Percentiles rank a stretch among this genome's conserved stretches.
Evolutionary conservation across 768 basidiomycete species (phyloP).

Genomic region (Calocybe gangraenosa): DNA sequence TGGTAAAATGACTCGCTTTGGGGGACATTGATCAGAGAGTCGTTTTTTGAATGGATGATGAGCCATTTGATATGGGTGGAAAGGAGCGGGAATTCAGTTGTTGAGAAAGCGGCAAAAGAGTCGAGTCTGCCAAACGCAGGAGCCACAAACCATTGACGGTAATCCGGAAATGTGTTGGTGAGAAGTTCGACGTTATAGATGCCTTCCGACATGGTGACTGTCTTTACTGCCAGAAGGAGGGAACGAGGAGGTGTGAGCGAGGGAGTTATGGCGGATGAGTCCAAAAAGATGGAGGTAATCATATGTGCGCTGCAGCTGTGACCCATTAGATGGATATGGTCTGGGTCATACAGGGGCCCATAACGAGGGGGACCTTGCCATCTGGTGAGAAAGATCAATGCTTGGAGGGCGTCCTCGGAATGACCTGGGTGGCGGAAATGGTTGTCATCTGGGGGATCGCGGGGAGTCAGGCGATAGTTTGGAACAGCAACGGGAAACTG

Average conservation of each 20-base stretch:
- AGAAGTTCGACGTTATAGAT: conserved; percentile 73
- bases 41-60: conserved; percentile 70
- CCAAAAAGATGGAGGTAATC: conserved; percentile 64
- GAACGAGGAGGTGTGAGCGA: conserved; percentile 38
- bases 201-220: conserved; percentile 67
- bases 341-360: conserved; percentile 31
- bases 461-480: conserved; percentile 72
- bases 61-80: conserved; percentile 51
- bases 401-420: conserved; percentile 57
- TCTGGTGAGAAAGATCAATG: conserved; percentile 51
- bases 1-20: conserved; percentile 62
- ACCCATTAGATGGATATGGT: conserved; percentile 56
- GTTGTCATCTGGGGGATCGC: conserved; percentile 27
- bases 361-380: conserved; percentile 36
- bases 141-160: conserved; percentile 67
- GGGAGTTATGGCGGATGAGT: conserved; percentile 38
- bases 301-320: conserved; percentile 87
- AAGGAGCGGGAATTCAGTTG: conserved; percentile 36
- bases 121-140: conserved; percentile 50
- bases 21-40: conserved; percentile 57
- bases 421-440: conserved; percentile 66
- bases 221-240: conserved; percentile 44
- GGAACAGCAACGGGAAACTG: conserved; percentile 61
- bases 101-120: conserved; percentile 48
- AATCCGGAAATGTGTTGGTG: conserved; percentile 60